Base-by-base conservation (phyloP, 2,329 filamentous ascomycete genomes). In the Trichothecium sympodiale region DNA sequence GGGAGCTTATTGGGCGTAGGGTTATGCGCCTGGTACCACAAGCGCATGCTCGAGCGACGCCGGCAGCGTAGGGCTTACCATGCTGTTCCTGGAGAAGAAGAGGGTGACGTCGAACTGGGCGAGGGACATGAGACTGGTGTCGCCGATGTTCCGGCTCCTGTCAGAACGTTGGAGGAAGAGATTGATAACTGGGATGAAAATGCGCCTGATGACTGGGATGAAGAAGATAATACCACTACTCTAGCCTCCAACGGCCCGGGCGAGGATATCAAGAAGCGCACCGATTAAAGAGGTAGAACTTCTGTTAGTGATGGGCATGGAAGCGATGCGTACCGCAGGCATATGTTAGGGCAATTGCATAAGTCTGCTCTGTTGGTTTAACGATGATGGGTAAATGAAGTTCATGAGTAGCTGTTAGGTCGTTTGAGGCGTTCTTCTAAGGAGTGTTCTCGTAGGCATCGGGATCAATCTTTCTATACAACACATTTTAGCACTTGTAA, bases 121-220 rank as follows among this genome's bases (percentile, higher is more conserved):
- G 75, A 80, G 42, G 65, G 60, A 17, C 82, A 83, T 43, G 81
- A 84, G 56, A 75, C 71, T 20, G 80, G 80, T 14, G 62, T 85
- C n/a, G 63, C 62, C 15, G 57, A 59, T 14, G 52, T 51, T 3
- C 46, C 52, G 12, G 50, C 50, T 6, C 56, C 54, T 2, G 39
- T 46, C 17, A 48, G 50, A 20, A 58, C 60, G 15, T 53, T 94
- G 15, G 87, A 93, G 46, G 74, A 89, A 40, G 84, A 93, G 61
- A 72, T 94, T 7, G 88, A 94, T 52, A 86, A 89, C 46, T 94
- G 88, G 87, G 87, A 94, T 51, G 88, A 94, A 61, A 91, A 94
- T 42, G 71, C 67, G 3, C 58, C 63, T 14, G 72, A 77, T 44
- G 61, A 67, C 9, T 75, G 71, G 71, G 70, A 71, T 18, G 69